Conservation (phyloP, 257 asterid species). For the Ligustrum vulgare region DNA sequence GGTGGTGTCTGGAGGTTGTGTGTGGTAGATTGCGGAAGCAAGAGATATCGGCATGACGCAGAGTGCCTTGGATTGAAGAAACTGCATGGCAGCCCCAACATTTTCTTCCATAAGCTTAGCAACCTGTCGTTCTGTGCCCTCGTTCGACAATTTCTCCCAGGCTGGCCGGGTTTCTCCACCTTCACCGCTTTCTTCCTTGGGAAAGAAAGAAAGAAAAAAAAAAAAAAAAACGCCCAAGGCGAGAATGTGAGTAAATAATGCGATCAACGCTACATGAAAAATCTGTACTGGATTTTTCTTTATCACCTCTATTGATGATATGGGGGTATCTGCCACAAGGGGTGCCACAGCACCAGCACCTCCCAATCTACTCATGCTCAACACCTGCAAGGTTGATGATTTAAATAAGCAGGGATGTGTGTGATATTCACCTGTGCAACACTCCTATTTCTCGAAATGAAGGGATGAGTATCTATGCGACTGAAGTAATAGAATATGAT, state of each 20-base stretch:
- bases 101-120: conserved; percentile 99
- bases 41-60: conserved; percentile 98
- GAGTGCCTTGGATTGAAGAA: conserved; percentile 95
- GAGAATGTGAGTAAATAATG: not conserved
- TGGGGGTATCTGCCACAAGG: conserved; percentile 88
- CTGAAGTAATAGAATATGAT: not conserved
- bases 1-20: conserved; percentile 74
- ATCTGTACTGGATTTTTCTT: not conserved
- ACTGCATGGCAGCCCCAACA: conserved; percentile 95
- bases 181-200: conserved; percentile 69
- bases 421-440: conserved; percentile 13
- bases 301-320: conserved; percentile 73
- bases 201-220: no score
- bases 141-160: conserved; percentile 99
- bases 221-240: conserved; percentile 14
- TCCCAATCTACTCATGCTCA: conserved; percentile 98
- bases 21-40: conserved; percentile 81
- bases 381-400: conserved; percentile 56
- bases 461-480: not conserved
- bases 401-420: conserved; percentile 11
- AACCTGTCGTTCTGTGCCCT: conserved; percentile 93
- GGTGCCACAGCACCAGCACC: conserved; percentile 99
- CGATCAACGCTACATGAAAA: not conserved
- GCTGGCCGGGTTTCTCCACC: conserved; percentile 78
- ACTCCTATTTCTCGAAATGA: not conserved